These are phyloP conservation scores for Aspergillus viridinutans DNA, from an alignment of 2,329 filamentous ascomycete genomes.

Conservation along the genomic window DNA sequence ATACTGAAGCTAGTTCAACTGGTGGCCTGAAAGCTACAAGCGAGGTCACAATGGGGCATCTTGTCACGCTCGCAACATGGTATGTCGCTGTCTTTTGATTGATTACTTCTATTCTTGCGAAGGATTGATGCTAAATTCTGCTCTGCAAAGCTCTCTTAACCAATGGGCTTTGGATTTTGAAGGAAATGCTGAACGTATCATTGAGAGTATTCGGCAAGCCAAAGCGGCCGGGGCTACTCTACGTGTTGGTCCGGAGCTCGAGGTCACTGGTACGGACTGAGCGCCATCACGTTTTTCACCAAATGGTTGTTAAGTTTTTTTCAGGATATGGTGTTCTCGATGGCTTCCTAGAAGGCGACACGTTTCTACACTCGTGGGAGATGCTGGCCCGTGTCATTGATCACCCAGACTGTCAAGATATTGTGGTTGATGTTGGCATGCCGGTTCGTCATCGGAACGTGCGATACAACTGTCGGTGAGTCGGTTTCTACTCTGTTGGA, in stretches of 20 bases:
- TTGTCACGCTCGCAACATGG: conserved; percentile 44
- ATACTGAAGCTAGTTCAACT: background rate
- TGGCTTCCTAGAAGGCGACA: conserved; percentile 59
- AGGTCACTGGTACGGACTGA: conserved; percentile 46
- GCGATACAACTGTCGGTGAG: conserved; percentile 58
- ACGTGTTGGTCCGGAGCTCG: conserved; percentile 55
- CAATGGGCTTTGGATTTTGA: conserved; percentile 58
- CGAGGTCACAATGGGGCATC: conserved; percentile 33
- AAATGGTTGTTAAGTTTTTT: background rate
- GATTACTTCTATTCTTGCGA: background rate
- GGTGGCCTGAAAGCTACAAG: background rate
- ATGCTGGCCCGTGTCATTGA: conserved; percentile 58
- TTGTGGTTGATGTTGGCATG: conserved; percentile 62
- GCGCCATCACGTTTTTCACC: background rate
- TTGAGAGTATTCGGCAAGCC: conserved; percentile 57
- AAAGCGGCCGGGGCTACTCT: conserved; percentile 60
- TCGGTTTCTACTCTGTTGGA: background rate
- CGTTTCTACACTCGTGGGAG: conserved; percentile 59
- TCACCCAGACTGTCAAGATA: conserved; percentile 59
- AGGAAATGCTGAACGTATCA: conserved; percentile 61
- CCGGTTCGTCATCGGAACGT: conserved; percentile 60
- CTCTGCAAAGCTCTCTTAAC: conserved; percentile 33
- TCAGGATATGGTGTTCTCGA: conserved; percentile 60
- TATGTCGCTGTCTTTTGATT: conserved; percentile 9
- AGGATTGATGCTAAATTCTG: conserved; percentile 7